Base-by-base conservation (phyloP, 371 early-diverging fungal genomes). In the Phascolomyces articulosus region DNA sequence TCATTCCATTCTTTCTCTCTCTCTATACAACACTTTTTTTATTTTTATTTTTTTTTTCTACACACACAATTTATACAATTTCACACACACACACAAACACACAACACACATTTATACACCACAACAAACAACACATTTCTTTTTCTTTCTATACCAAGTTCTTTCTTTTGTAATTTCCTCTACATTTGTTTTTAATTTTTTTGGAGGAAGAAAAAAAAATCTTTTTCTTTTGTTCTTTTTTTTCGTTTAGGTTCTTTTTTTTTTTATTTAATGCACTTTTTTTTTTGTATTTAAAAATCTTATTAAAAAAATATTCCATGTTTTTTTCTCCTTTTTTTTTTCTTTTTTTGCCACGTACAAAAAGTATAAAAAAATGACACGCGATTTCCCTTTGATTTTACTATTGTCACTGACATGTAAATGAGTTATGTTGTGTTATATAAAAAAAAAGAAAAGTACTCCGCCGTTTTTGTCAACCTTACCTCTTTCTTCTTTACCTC, bases 251-350 rank as follows among this genome's bases (percentile, higher is more conserved):
- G 55, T n/a, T 28, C 20, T 29, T 28, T 55, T 28, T 55, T 55
- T 24, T 55, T 55, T 31, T 28, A 29, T 29, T 28, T 29, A 29
- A 28, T 55, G 55, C 29, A 55, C 29, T 60, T 47, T 40, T 41
- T 41, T 41, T 41, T 41, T 41, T 41, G 4, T 41, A 9, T 41
- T 41, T 41, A 41, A 41, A 41, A 16, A 31, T 6, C 31, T 6
- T 6, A 31, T 31, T 3, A 31, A 11, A 4, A 41, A 4, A 41
- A 16, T 41, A n/a, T 3, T 41, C 38, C 13, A 38, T 41, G 3
- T 41, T 16, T 41, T 41, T n/a, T 41, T 16, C 41, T 41, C 41
- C 41, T 9, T 41, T 16, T 16, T 9, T 41, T 41, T n/a, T 41
- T n/a, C 16, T 16, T 9, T 41, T 41, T 11, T 41, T 41, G 41